Base-by-base conservation (phyloP, 495 filamentous ascomycete genomes). In the Hypoxylon fuscum region DNA sequence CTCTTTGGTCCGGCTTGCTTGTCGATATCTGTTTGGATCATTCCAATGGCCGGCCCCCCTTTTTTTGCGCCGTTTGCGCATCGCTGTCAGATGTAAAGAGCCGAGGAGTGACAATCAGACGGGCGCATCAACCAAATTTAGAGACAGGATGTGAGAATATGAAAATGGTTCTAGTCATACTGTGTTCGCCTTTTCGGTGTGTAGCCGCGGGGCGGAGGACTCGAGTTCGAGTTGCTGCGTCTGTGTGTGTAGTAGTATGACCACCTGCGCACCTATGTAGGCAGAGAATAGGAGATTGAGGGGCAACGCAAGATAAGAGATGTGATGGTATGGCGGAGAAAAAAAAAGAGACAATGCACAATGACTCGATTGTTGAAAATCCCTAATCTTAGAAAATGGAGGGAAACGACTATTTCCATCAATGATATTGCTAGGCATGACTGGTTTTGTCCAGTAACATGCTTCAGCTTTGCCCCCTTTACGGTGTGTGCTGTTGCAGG, bases 181-280 rank as follows among this genome's bases (percentile, higher is more conserved):
- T 61, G 62, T 66, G 62, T 66, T 60, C 44, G 61, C 32, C 22
- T 62, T 45, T 60, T 61, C 63, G 63, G 52, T 66, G 57, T 66
- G 63, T 66, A 66, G 52, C 57, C 57, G 63, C 47, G 57, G 56
- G 51, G 63, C 27, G 25, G 54, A 42, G 53, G 63, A 66, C 63
- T 66, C 63, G 63, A 61, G 57, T 61, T 66, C 63, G 63, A 62
- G 43, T 35, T 55, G 17, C 15, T 27, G 21, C 34, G 21, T 22
- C 25, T 27, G 43, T 46, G 8, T 48, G 48, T 40, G 41, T 46
- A 41, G 42, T 45, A 35, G 38, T 53, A 54, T 42, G 50, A 55
- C 35, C 35, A 62, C 10, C 34, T 37, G 17, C 14, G 38, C 5
- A n/a, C n/a, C n/a, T n/a, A n/a, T n/a, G n/a, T n/a, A 9, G 41